Evolutionary conservation across 2,329 filamentous ascomycete genomes (phyloP).

Genomic region (Aurifilum marmelostoma): DNA sequence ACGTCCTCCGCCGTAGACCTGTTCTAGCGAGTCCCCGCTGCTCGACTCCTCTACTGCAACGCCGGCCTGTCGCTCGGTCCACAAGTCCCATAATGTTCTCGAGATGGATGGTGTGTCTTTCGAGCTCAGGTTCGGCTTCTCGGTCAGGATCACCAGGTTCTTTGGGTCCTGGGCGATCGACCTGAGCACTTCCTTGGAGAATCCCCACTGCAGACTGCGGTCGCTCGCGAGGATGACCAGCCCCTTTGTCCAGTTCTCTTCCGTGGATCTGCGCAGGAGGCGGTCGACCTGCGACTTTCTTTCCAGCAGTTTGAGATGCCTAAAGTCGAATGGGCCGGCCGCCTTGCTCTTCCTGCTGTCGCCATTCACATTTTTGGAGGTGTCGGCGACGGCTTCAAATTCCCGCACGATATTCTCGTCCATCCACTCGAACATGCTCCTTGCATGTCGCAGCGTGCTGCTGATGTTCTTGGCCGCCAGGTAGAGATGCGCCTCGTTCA

Average conservation of each 20-base stretch:
- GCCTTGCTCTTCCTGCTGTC: conserved; percentile 54
- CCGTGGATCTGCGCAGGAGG: conserved; percentile 55
- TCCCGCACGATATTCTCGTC: conserved; percentile 92
- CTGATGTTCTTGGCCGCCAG: conserved; percentile 84
- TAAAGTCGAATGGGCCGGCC: conserved; percentile 85
- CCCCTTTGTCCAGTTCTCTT: conserved; percentile 50
- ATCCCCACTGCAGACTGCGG: conserved; percentile 89
- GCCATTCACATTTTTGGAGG: conserved; percentile 48
- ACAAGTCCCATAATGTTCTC: conserved; percentile 78
- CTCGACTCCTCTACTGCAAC: conserved; percentile 59
- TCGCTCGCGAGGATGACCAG: conserved; percentile 91
- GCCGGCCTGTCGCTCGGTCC: conserved; percentile 69
- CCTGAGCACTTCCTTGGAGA: conserved; percentile 79
- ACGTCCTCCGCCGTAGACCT: conserved; percentile 67
- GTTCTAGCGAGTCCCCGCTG: conserved; percentile 63
- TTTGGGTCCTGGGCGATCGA: conserved; percentile 74
- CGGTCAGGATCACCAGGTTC: conserved; percentile 87
- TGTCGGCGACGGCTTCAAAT: conserved; percentile 73
- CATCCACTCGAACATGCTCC: conserved; percentile 99
- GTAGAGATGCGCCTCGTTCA: conserved; percentile 67
- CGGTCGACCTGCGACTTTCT: conserved; percentile 78
- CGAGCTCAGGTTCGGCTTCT: conserved; percentile 60
- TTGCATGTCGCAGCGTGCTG: conserved; percentile 85
- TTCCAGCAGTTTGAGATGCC: conserved; percentile 81
- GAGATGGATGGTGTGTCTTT: conserved; percentile 63